phyloP scores from a whole-genome alignment of 2,329 filamentous ascomycete genomes.

The Cladophialophora exuberans region DNA sequence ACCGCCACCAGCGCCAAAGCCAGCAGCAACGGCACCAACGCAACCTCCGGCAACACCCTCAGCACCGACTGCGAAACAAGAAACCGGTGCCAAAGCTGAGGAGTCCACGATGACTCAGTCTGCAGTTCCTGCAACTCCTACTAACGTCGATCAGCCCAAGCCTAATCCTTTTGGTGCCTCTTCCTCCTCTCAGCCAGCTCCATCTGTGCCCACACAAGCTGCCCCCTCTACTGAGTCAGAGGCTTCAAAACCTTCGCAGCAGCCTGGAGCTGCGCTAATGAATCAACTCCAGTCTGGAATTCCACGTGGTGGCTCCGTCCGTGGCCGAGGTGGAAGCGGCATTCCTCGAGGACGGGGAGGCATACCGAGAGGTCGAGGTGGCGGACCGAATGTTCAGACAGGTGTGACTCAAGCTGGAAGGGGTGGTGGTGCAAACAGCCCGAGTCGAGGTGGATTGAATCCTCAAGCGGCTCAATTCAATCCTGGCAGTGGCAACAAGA shows the following conservation, averaged over 20 bases:
- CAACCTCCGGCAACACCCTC: slow-evolving; percentile 21
- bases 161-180: not conserved
- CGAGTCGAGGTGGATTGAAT: slow-evolving; percentile 49
- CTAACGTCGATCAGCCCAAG: slow-evolving; percentile 21
- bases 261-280: slow-evolving; percentile 25
- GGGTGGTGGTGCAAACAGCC: slow-evolving; percentile 27
- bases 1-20: slow-evolving; percentile 39
- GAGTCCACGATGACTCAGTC: slow-evolving; percentile 20
- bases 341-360: slow-evolving; percentile 50
- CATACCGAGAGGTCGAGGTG: slow-evolving; percentile 42
- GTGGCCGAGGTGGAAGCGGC: slow-evolving; percentile 41
- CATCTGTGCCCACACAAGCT: not conserved
- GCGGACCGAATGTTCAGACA: slow-evolving; percentile 41
- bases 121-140: slow-evolving; percentile 24
- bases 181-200: not conserved
- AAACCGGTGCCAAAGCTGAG: slow-evolving; percentile 27
- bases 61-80: slow-evolving; percentile 13
- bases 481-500: slow-evolving; percentile 60
- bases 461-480: slow-evolving; percentile 58
- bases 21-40: too few relatives aligned
- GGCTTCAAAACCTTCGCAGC: slow-evolving; percentile 24
- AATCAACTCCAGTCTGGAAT: slow-evolving; percentile 30
- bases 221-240: slow-evolving; percentile 10
- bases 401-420: slow-evolving; percentile 39
- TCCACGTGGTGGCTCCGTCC: slow-evolving; percentile 25